phyloP scores from a whole-genome alignment of 768 basidiomycete genomes.

The Amanita jacksonii region DNA sequence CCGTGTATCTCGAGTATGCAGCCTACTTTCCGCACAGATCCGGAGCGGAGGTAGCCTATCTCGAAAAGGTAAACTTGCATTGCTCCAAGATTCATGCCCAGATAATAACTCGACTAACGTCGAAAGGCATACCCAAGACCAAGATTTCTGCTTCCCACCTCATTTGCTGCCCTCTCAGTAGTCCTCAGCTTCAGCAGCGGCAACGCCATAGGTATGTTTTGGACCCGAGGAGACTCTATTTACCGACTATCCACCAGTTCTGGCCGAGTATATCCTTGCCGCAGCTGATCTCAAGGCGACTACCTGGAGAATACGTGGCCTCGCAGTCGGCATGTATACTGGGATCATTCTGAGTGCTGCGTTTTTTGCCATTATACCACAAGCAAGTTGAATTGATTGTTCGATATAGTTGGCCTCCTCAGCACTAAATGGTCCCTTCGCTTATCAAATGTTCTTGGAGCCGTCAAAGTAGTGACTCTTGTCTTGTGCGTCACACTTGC shows the following conservation, averaged over 20 bases:
- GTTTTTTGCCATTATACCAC: background rate
- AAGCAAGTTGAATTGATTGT: background rate
- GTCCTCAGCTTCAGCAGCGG: constrained; percentile 28
- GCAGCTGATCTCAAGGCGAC: constrained; percentile 20
- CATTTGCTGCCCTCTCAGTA: constrained; percentile 33
- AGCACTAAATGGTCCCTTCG: constrained; percentile 31
- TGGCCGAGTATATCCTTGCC: constrained; percentile 27
- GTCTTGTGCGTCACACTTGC: constrained; percentile 19
- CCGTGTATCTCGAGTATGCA: constrained; percentile 35
- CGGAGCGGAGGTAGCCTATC: constrained; percentile 39
- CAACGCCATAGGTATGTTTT: constrained; percentile 25
- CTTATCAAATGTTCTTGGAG: constrained; percentile 23
- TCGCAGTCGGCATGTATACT: constrained; percentile 25
- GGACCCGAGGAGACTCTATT: too few relatives aligned
- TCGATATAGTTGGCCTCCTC: constrained; percentile 19
- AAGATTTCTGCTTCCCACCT: constrained; percentile 30
- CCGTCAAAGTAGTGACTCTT: constrained; percentile 24
- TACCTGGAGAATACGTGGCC: constrained; percentile 25
- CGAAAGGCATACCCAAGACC: constrained; percentile 34
- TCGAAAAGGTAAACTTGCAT: constrained; percentile 26
- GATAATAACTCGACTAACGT: too few relatives aligned
- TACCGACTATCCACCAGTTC: constrained; percentile 14
- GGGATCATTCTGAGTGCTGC: constrained; percentile 21
- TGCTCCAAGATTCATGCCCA: background rate
- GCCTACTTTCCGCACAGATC: constrained; percentile 40